Conservation (phyloP, 257 asterid species). For the Fraxinus excelsior region DNA sequence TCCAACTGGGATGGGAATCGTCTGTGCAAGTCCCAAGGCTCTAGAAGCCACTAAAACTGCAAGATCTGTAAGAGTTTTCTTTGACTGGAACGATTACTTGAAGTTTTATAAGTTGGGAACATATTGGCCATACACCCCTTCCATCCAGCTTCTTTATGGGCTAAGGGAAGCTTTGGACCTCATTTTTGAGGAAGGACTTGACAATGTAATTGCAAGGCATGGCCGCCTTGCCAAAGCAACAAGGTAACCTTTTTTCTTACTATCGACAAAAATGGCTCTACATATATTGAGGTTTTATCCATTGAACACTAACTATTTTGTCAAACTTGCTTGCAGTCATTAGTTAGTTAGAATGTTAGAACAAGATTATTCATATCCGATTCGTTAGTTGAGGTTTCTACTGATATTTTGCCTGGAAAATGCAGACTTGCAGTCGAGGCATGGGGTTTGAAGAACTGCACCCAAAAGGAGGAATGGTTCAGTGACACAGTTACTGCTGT, state of each 20-base stretch:
- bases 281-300: too few species aligned
- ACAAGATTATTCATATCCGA: not conserved
- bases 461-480: constrained; percentile 94
- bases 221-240: constrained; percentile 89
- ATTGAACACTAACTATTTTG: not conserved
- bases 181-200: constrained; percentile 95
- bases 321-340: not conserved
- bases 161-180: constrained; percentile 87
- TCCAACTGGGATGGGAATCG: constrained; percentile 93
- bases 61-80: constrained; percentile 88
- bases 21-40: constrained; percentile 96
- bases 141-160: constrained; percentile 93
- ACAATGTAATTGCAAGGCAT: constrained; percentile 83
- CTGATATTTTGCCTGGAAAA: constrained; percentile 2
- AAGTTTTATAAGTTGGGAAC: constrained; percentile 91
- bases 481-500: constrained; percentile 98
- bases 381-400: not conserved
- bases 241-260: constrained; percentile 42
- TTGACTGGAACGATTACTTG: constrained; percentile 93
- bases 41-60: constrained; percentile 90
- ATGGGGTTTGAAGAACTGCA: constrained; percentile 99
- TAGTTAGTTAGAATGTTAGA: not conserved
- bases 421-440: constrained; percentile 95
- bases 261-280: not conserved
- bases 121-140: constrained; percentile 99